These are phyloP conservation scores for Pinus albicaulis DNA, from an alignment of 75 land plant genomes.

Conservation along the genomic window DNA sequence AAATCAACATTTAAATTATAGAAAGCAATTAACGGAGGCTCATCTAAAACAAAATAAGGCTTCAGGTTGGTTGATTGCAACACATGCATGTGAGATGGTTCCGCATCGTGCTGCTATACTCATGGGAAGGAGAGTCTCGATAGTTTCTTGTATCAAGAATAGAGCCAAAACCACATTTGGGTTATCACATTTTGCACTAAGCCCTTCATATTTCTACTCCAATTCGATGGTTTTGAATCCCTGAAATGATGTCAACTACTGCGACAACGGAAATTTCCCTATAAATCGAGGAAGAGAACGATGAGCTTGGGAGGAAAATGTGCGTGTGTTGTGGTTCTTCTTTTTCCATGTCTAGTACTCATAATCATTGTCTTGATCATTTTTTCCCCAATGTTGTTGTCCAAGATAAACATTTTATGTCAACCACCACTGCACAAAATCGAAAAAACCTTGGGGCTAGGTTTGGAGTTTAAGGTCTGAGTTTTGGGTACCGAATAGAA, in stretches of 20 bases:
- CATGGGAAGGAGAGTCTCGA: not conserved
- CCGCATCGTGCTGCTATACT: not conserved
- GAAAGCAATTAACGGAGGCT: too few relatives aligned
- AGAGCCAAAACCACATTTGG: not conserved
- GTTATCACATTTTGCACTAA: not conserved
- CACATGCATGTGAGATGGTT: too few relatives aligned
- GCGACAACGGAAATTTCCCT: not conserved
- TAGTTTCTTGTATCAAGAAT: not conserved
- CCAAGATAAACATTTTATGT: constrained; percentile 35
- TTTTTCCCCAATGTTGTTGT: constrained; percentile 19
- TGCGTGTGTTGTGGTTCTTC: constrained; percentile 17
- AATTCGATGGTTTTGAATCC: not conserved
- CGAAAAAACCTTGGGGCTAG: not conserved
- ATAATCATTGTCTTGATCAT: constrained; percentile 28
- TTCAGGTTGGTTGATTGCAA: too few relatives aligned
- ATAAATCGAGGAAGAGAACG: constrained; percentile 7
- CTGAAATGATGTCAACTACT: not conserved
- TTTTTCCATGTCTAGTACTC: constrained; percentile 48
- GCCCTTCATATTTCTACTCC: not conserved
- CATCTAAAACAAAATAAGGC: too few relatives aligned
- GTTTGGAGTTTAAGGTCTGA: not conserved
- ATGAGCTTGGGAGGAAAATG: constrained; percentile 13
- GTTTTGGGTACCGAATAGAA: constrained; percentile 3
- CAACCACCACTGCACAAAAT: constrained; percentile 22
- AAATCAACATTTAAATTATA: too few relatives aligned